Evolutionary conservation across 371 early-diverging fungal genomes (phyloP), one percentile per base, ranked within the genome.

Genomic region (Sporodiniella umbellata): DNA sequence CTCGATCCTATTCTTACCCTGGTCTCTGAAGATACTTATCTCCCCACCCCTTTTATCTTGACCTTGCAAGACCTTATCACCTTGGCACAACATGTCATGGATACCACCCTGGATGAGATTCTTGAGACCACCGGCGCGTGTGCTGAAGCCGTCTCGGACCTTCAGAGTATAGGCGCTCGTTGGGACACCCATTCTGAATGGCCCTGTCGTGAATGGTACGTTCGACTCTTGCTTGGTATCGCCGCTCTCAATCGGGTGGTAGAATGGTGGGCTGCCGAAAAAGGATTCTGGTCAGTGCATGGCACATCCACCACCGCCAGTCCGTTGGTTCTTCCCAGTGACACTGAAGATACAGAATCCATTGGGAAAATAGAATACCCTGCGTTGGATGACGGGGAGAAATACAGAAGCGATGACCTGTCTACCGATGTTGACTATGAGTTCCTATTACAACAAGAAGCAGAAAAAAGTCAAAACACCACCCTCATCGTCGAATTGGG

Each of bases 211-310:
- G 74, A 72, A 17, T 75, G 70, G 71, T 82, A 80, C 53, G 79
- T 82, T 2, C 71, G 77, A 21, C 56, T 80, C 0, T 58, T 83
- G 3, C 47, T 83, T 18, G 71, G 78, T 14, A 78, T 80, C 25
- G 83, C 81, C 8, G 84, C 80, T 1, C 58, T 81, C 14, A 81
- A 79, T 12, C 75, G 83, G 44, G 81, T 81, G 0, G 70, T 83
- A 5, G 79, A 80, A 51, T 83, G 81, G 81, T 81, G 81, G 80
- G 80, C 79, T 39, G 83, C 72, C 0, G 81, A 80, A 43, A 63
- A 78, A 11, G 70, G 63, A 0, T 73, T 77, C 25, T 77, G 78
- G 78, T 40, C 68, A 8, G 42, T 54, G 7, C 35, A 45, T 21
- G 45, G 28, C 0, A 26, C 48, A 3, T 30, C 44, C 11, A 33